Evolutionary conservation across 139 green algal genomes (phyloP).

Genomic region (Nannochloris sp.): DNA sequence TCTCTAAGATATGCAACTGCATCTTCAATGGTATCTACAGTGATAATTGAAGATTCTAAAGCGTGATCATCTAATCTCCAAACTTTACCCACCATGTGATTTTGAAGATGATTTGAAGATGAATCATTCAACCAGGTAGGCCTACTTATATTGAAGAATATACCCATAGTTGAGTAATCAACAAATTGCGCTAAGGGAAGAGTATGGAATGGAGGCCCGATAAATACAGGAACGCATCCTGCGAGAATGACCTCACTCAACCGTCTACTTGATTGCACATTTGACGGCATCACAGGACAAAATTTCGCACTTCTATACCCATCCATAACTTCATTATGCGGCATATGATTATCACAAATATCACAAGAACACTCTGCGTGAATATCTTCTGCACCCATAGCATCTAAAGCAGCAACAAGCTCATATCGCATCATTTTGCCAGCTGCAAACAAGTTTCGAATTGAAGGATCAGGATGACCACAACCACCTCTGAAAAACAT

Average conservation of each 20-base stretch:
- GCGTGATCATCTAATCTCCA: constrained; percentile 25
- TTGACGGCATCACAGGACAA: constrained; percentile 27
- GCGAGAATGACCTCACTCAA: constrained; percentile 24
- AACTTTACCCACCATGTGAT: constrained; percentile 23
- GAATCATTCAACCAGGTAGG: constrained; percentile 16
- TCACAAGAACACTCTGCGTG: constrained; percentile 30
- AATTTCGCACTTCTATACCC: constrained; percentile 16
- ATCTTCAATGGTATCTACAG: constrained; percentile 7
- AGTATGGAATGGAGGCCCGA: constrained; percentile 31
- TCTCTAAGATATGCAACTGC: constrained; percentile 15
- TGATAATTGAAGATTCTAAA: not conserved
- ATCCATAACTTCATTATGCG: constrained; percentile 15
- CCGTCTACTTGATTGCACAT: constrained; percentile 21
- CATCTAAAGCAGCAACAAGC: constrained; percentile 6
- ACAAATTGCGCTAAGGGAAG: constrained; percentile 22
- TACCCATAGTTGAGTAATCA: constrained; percentile 15
- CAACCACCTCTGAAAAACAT: constrained; percentile 28
- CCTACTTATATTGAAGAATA: constrained; percentile 28
- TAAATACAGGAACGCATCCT: constrained; percentile 30
- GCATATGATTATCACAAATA: constrained; percentile 23
- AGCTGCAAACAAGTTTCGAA: constrained; percentile 17
- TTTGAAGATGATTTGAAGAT: constrained; percentile 16
- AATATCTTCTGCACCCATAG: not conserved
- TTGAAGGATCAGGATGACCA: constrained; percentile 6
- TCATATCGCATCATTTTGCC: constrained; percentile 34